These are phyloP conservation scores for Beauveria sp. DNA, from an alignment of 2,329 filamentous ascomycete genomes.

Conservation along the genomic window DNA sequence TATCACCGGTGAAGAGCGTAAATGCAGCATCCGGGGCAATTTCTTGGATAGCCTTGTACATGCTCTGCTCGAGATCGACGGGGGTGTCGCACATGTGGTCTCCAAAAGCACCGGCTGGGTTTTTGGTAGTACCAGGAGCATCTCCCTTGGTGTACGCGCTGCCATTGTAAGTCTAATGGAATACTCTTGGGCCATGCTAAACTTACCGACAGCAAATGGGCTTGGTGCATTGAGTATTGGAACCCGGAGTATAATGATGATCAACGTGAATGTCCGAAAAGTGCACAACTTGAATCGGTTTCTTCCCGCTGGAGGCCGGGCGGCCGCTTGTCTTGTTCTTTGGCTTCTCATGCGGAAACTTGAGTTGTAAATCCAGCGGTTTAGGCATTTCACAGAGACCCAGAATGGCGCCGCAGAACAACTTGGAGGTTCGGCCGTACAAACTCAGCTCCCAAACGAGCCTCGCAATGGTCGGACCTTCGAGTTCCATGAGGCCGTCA, in stretches of 20 bases:
- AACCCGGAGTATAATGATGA: conserved; percentile 43
- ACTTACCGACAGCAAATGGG: conserved; percentile 50
- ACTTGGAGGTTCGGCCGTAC: conserved; percentile 40
- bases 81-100: conserved; percentile 48
- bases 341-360: conserved; percentile 34
- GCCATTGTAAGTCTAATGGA: background rate
- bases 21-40: conserved; percentile 42
- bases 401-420: conserved; percentile 46
- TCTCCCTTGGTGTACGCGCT: conserved; percentile 40
- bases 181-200: no score
- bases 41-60: conserved; percentile 43
- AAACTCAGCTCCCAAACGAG: conserved; percentile 39
- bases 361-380: conserved; percentile 33
- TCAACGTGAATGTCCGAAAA: conserved; percentile 55
- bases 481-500: conserved; percentile 39
- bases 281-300: conserved; percentile 47
- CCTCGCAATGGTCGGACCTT: conserved; percentile 46
- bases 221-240: conserved; percentile 48
- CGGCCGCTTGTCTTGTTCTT: conserved; percentile 23
- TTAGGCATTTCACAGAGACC: conserved; percentile 44
- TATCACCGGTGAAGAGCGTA: conserved; percentile 52
- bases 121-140: conserved; percentile 38
- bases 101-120: conserved; percentile 44
- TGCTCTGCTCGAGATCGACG: conserved; percentile 42
- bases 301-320: conserved; percentile 34